phyloP scores from a whole-genome alignment of 768 basidiomycete genomes.

The Xerocomus brunneocitrinus region DNA sequence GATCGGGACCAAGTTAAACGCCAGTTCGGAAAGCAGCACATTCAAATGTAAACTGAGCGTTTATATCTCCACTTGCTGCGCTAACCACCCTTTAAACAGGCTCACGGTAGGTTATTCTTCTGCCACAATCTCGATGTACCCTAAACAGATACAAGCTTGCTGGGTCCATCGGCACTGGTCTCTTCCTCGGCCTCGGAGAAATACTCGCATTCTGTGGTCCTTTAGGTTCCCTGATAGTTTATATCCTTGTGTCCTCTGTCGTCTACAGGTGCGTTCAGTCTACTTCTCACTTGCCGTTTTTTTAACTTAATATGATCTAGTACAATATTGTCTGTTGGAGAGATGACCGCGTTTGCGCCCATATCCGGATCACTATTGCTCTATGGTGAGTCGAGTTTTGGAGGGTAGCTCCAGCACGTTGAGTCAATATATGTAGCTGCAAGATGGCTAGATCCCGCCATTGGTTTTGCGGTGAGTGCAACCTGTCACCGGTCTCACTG shows the following conservation, averaged over 20 bases:
- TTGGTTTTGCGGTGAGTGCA: not conserved
- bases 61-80: not conserved
- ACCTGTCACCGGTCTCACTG: not conserved
- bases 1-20: not conserved
- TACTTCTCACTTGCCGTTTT: not conserved
- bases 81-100: not conserved
- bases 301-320: not conserved
- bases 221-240: not conserved
- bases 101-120: not conserved
- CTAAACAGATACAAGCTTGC: not conserved
- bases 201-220: not conserved
- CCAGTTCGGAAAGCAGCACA: not conserved
- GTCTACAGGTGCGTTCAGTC: not conserved
- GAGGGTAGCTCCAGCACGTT: not conserved
- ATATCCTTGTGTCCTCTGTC: not conserved
- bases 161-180: not conserved
- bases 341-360: not conserved
- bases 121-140: not conserved
- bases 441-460: not conserved
- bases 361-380: not conserved
- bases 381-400: not conserved
- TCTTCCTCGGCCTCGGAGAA: not conserved
- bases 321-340: not conserved
- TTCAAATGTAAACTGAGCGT: not conserved
- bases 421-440: not conserved